Conservation (phyloP, 148 eudicot genomes). For the Cornus florida region DNA sequence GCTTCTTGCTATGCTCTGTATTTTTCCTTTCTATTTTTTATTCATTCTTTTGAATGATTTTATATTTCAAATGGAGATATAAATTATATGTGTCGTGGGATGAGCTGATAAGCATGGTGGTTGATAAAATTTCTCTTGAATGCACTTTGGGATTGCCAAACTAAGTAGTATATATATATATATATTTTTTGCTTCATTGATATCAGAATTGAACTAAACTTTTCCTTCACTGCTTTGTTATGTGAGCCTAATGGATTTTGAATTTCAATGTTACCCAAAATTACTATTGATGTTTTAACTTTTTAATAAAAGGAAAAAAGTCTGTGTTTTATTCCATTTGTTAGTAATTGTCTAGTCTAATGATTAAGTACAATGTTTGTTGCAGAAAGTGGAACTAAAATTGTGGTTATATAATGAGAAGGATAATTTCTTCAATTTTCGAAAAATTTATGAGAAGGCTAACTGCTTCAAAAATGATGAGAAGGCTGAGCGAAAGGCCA, state of each 20-base stretch:
- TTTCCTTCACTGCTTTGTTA: neutral
- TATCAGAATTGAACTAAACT: neutral
- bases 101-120: neutral
- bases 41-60: neutral
- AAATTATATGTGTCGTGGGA: neutral
- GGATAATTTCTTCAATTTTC: no score
- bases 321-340: neutral
- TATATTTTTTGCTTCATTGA: no score
- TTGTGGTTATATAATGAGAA: neutral
- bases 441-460: no score
- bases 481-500: neutral
- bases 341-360: neutral
- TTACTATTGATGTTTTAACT: neutral
- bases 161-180: no score
- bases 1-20: neutral
- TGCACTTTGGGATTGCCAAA: no score
- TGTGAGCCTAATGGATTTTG: neutral
- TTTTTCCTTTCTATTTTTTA: no score
- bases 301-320: neutral
- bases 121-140: no score
- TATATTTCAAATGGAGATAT: no score
- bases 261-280: neutral
- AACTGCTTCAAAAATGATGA: neutral
- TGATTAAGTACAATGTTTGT: no score
- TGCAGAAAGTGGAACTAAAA: neutral